Conservation (phyloP, 2,329 filamentous ascomycete genomes). For the Akanthomyces muscarius region DNA sequence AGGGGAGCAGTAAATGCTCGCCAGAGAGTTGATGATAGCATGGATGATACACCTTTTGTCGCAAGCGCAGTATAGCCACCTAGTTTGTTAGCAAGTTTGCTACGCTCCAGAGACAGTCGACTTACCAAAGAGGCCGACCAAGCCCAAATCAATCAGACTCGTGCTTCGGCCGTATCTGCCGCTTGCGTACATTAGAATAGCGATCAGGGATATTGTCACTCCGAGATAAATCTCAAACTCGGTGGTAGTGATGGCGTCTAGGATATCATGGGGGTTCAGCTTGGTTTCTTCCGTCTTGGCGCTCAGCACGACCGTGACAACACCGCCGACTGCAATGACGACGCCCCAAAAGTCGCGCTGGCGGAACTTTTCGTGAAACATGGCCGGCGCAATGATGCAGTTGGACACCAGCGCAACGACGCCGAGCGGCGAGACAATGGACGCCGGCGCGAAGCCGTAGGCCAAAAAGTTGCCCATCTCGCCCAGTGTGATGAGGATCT, state of each 20-base stretch:
- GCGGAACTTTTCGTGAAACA: conserved; percentile 89
- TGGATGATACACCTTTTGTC: conserved; percentile 93
- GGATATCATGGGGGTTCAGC: conserved; percentile 85
- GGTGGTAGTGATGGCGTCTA: conserved; percentile 79
- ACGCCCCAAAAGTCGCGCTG: conserved; percentile 84
- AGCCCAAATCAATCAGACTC: conserved; percentile 86
- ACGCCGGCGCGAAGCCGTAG: conserved; percentile 95
- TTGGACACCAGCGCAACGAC: conserved; percentile 97
- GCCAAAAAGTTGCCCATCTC: conserved; percentile 96
- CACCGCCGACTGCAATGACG: conserved; percentile 78
- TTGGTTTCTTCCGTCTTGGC: conserved; percentile 87
- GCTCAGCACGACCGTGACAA: conserved; percentile 88
- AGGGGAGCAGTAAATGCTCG: conserved; percentile 87
- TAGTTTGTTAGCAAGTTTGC: conserved; percentile 31
- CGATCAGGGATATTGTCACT: conserved; percentile 70
- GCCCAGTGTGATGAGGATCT: conserved; percentile 86
- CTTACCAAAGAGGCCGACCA: conserved; percentile 89
- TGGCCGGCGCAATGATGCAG: conserved; percentile 89
- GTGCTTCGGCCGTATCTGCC: conserved; percentile 77
- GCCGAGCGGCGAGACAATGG: conserved; percentile 91
- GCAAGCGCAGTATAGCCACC: conserved; percentile 95
- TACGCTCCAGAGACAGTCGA: conserved; percentile 21
- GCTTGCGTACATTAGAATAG: conserved; percentile 75
- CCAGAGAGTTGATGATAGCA: conserved; percentile 87
- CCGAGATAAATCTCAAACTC: conserved; percentile 89